Base-by-base conservation (phyloP, 148 eudicot genomes). In the Pharnaceum exiguum region DNA sequence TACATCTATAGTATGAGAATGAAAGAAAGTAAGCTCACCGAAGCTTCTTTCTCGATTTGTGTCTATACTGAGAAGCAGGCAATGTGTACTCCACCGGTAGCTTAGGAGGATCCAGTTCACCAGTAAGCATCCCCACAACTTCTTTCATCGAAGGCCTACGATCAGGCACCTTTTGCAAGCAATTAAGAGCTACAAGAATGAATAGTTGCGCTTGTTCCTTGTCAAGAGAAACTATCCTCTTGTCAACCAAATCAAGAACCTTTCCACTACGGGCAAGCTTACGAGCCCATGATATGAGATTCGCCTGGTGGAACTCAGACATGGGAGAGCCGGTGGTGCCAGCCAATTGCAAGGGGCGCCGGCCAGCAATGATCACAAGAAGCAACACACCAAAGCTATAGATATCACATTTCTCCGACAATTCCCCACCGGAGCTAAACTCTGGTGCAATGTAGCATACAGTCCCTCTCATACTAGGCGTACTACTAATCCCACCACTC, bases 401-500 rank as follows among this genome's bases (percentile, higher is more conserved):
- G 4, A 90, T 95, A 68, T 90, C 97, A 55, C 98, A 85, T 35
- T 82, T 91, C 53, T 87, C 98, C 0, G 98, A 91, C 21, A 87
- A 69, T 70, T 81, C 94, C 6, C 79, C 83, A 42, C 88, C 78
- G 60, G 68, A 54, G 59, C 86, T 68, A 65, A 85, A 91, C 68
- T 91, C 98, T 0, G 96, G 96, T 23, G 98, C 98, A 60, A 79
- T 64, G 62, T 91, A 91, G 75, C 96, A 91, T 46, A 91, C 86
- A 1, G 98, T 91, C 61, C 98, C 96, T 49, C 94, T 85, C 88
- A 81, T 91, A 63, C 98, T 91, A 0, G 98, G 98, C 0, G 98
- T 91, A 72, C 98, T 91, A 55, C 96, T 87, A 45, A 77, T 62
- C 22, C 85, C 94, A 52, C 95, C 85, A 43, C 95, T 90, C 70